phyloP scores from a whole-genome alignment of 2,329 filamentous ascomycete species.

The Beauveria brongniartii region DNA sequence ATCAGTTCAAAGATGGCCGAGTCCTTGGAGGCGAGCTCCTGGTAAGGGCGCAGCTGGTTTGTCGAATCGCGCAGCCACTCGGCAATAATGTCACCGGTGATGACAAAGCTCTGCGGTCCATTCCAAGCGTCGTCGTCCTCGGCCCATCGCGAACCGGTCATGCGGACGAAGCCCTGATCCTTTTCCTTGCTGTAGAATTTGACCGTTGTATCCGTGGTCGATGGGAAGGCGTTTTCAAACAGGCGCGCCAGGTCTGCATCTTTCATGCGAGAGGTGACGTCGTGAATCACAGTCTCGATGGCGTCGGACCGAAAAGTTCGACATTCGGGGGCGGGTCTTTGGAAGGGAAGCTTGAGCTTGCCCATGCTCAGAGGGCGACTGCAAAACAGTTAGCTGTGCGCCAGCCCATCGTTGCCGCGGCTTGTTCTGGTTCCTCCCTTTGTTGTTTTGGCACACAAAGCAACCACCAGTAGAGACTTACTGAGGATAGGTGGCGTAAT shows the following conservation, averaged over 20 bases:
- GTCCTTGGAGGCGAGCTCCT: slow-evolving; percentile 74
- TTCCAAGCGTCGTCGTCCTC: slow-evolving; percentile 60
- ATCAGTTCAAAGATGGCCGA: slow-evolving; percentile 70
- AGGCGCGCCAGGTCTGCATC: slow-evolving; percentile 84
- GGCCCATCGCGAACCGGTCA: slow-evolving; percentile 21
- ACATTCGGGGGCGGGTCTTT: slow-evolving; percentile 72
- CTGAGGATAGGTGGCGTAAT: slow-evolving; percentile 32
- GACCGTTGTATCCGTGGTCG: slow-evolving; percentile 77
- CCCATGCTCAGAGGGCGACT: slow-evolving; percentile 76
- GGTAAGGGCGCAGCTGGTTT: slow-evolving; percentile 89
- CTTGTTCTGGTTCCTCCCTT: neutral
- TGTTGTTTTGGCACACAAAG: neutral
- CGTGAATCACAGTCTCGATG: slow-evolving; percentile 80
- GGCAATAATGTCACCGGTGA: slow-evolving; percentile 86
- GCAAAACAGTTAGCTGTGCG: neutral
- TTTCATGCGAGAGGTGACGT: slow-evolving; percentile 71
- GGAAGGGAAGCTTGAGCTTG: slow-evolving; percentile 72
- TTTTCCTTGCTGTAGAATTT: slow-evolving; percentile 71
- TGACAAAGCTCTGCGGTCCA: slow-evolving; percentile 84
- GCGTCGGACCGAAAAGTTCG: slow-evolving; percentile 81
- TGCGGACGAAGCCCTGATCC: slow-evolving; percentile 29
- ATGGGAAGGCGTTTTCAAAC: slow-evolving; percentile 74
- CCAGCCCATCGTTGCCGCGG: neutral
- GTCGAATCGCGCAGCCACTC: slow-evolving; percentile 91
- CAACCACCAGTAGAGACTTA: slow-evolving; percentile 19